Percentiles rank a stretch among this genome's conserved stretches.
Evolutionary conservation across 2,329 filamentous ascomycete species (phyloP).

Genomic region (Hypoxylon sp.): DNA sequence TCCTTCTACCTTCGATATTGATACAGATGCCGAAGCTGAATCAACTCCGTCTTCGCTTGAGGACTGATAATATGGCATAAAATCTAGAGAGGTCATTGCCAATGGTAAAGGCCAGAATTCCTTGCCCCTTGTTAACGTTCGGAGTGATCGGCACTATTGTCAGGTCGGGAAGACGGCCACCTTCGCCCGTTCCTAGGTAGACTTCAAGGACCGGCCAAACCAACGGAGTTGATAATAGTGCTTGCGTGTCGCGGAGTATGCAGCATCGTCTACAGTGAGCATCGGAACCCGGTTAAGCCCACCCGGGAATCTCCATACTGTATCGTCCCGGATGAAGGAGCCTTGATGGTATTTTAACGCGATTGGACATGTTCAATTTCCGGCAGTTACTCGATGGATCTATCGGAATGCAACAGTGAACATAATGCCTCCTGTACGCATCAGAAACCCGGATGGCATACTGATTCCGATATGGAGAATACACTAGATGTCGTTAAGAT

Average conservation of each 20-base stretch:
- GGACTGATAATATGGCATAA: neutral
- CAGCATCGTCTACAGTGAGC: neutral
- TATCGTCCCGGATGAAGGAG: conserved; percentile 13
- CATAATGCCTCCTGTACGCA: neutral
- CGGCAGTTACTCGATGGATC: conserved; percentile 15
- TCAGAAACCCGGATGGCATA: neutral
- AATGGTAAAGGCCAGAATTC: neutral
- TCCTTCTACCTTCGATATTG: neutral
- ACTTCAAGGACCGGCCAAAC: neutral
- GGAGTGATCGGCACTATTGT: too few relatives aligned
- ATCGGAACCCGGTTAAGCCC: neutral
- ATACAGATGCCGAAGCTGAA: neutral
- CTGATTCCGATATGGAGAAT: neutral
- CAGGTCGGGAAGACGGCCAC: too few relatives aligned
- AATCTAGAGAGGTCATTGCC: neutral
- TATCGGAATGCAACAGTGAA: neutral
- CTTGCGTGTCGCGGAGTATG: neutral
- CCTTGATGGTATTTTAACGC: conserved; percentile 6
- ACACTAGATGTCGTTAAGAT: neutral
- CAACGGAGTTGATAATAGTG: neutral
- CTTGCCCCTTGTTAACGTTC: too few relatives aligned
- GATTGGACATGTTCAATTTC: conserved; percentile 12
- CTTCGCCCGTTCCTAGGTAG: too few relatives aligned
- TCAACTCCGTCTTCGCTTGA: neutral
- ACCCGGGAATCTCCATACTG: conserved; percentile 15